Evolutionary conservation across 73 alveolate genomes (phyloP).

Genomic region (Effrenium voratum): DNA sequence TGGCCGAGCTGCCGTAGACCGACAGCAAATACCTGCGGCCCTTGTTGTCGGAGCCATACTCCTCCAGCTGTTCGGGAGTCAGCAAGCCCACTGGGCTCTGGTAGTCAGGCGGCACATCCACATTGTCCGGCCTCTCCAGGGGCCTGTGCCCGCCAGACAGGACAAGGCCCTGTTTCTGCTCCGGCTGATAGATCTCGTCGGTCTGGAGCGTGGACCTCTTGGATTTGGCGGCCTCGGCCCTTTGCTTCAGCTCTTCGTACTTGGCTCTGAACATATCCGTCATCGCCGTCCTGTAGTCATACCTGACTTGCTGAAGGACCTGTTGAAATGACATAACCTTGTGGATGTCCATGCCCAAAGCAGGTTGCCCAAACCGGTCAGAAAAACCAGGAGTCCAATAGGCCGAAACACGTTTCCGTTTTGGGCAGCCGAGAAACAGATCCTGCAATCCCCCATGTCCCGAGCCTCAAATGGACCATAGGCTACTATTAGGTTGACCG

Average conservation of each 20-base stretch:
- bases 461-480: too few relatives aligned
- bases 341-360: too few relatives aligned
- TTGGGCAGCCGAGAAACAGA: too few relatives aligned
- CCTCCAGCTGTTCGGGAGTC: slow-evolving; percentile 38
- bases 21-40: slow-evolving; percentile 79
- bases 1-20: too few relatives aligned
- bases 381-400: too few relatives aligned
- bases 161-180: slow-evolving; percentile 59
- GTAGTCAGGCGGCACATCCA: slow-evolving; percentile 44
- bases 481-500: too few relatives aligned
- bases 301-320: too few relatives aligned
- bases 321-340: too few relatives aligned
- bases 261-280: slow-evolving; percentile 87
- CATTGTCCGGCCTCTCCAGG: slow-evolving; percentile 65
- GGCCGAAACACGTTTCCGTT: too few relatives aligned
- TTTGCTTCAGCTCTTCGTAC: slow-evolving; percentile 66
- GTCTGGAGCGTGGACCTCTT: slow-evolving; percentile 75
- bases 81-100: slow-evolving; percentile 58
- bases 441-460: too few relatives aligned
- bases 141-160: slow-evolving; percentile 90
- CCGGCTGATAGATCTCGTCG: slow-evolving; percentile 23
- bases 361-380: too few relatives aligned
- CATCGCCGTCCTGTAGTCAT: slow-evolving; percentile 44
- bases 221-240: slow-evolving; percentile 72
- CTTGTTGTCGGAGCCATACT: slow-evolving; percentile 68